Base-by-base conservation (phyloP, 1,284 basidiomycete genomes). In the Vanrija sp. region DNA sequence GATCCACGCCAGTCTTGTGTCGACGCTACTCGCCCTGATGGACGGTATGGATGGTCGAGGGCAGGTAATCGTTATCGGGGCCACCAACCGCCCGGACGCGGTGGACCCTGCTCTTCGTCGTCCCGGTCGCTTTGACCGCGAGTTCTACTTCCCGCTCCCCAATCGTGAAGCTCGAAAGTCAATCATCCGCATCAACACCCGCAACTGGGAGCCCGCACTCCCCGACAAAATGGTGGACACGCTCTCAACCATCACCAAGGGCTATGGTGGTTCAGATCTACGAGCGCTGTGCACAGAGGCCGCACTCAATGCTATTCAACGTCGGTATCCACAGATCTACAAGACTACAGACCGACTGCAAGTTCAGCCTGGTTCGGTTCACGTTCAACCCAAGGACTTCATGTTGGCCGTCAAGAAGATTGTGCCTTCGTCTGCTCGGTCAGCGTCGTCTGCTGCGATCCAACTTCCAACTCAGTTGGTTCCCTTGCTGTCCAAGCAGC, bases 41-140 rank as follows among this genome's bases (percentile, higher is more conserved):
- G 96, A 98, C 72, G 96, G 96, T 45, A 99, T 99, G 96, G 96
- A 99, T 63, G 95, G 95, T 1, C 84, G 96, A 56, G 92, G 80
- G 3, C 93, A 97, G 74, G 94, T 98, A 22, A 85, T 98, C n/a
- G 90, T 98, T 42, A 97, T 98, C 63, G 95, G 96, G 25, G 96
- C 96, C 1, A 99, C 96, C 9, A 99, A 99, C 72, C 77, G 96
- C 54, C 95, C 95, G 0, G 96, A 99, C 75, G 89, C 93, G 12
- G 87, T 99, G 53, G 96, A 99, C 73, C 93, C 96, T 31, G 96
- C 96, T 0, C 77, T 99, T 43, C 82, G 96, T 39, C 81, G 96
- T 35, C 96, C 96, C 0, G 96, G 96, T 14, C 82, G 96, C 54
- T 99, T 99, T 69, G 96, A 99, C 74, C 81, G 96, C 59, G 96